These are phyloP conservation scores for Cercophora scortea DNA, from an alignment of 495 filamentous ascomycete genomes.

Conservation along the genomic window DNA sequence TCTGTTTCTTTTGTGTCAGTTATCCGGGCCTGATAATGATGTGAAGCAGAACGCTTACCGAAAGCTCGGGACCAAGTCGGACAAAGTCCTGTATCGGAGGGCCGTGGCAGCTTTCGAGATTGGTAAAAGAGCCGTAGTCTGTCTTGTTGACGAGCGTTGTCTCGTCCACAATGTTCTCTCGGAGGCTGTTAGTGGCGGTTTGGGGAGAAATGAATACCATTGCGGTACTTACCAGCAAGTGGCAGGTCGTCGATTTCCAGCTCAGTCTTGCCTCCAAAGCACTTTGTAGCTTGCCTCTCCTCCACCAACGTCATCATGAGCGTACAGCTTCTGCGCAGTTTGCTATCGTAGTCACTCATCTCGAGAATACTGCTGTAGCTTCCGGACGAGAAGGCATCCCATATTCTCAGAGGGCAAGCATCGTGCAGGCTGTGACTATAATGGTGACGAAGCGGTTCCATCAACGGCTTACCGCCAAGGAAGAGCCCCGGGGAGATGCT, in stretches of 20 bases:
- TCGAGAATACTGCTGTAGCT: slow-evolving; percentile 39
- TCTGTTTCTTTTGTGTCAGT: slow-evolving; percentile 15
- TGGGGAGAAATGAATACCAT: not conserved
- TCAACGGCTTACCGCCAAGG: slow-evolving; percentile 18
- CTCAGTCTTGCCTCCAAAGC: slow-evolving; percentile 28
- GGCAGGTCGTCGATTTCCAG: slow-evolving; percentile 25
- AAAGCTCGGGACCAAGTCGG: slow-evolving; percentile 35
- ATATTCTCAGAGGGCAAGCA: slow-evolving; percentile 30
- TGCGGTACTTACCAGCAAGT: slow-evolving; percentile 29
- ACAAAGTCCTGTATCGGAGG: slow-evolving; percentile 30
- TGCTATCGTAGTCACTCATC: slow-evolving; percentile 27
- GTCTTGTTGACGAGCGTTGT: slow-evolving; percentile 28
- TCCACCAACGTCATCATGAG: slow-evolving; percentile 38
- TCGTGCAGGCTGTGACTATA: slow-evolving; percentile 26
- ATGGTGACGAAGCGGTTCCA: slow-evolving; percentile 29
- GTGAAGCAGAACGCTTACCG: slow-evolving; percentile 23
- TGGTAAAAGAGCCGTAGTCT: slow-evolving; percentile 37
- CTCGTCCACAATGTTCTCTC: slow-evolving; percentile 16
- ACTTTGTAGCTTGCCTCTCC: slow-evolving; percentile 30
- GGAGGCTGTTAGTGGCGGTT: slow-evolving; percentile 10
- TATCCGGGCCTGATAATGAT: not conserved
- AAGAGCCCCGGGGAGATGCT: slow-evolving; percentile 40
- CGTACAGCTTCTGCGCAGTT: slow-evolving; percentile 32
- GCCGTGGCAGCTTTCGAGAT: slow-evolving; percentile 27
- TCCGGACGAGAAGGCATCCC: slow-evolving; percentile 34